Conservation (phyloP, 345 rosid genomes). For the Aethionema arabicum region DNA sequence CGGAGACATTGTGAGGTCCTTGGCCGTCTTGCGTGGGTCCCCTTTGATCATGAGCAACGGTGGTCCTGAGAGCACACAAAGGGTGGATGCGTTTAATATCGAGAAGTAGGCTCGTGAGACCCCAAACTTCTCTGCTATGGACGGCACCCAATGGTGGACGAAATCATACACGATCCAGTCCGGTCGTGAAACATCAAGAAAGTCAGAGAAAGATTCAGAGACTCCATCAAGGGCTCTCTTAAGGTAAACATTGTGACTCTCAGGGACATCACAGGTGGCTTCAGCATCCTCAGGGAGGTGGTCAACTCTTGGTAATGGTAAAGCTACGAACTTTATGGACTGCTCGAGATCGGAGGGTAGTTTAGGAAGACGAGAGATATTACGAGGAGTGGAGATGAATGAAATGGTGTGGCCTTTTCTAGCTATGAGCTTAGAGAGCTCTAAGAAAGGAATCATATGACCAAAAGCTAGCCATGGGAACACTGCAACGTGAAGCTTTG, state of each 20-base stretch:
- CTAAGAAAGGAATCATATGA: constrained; percentile 26
- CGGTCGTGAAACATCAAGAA: constrained; percentile 15
- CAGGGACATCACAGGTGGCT: constrained; percentile 32
- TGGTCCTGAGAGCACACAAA: not conserved
- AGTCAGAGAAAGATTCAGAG: constrained; percentile 1
- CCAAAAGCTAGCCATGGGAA: constrained; percentile 39
- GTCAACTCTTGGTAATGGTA: constrained; percentile 29
- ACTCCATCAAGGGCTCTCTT: constrained; percentile 36
- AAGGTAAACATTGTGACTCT: not conserved
- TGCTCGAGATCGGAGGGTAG: constrained; percentile 6
- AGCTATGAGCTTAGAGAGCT: constrained; percentile 34
- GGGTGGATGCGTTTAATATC: too few species aligned
- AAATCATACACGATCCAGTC: constrained; percentile 41
- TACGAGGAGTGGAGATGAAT: constrained; percentile 32
- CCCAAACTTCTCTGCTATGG: constrained; percentile 19
- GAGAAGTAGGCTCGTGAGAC: constrained; percentile 20
- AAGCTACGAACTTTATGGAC: not conserved
- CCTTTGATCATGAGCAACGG: constrained; percentile 8
- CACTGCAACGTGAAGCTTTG: constrained; percentile 34
- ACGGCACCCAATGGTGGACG: constrained; percentile 33
- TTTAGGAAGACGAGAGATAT: constrained; percentile 33
- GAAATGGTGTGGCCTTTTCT: constrained; percentile 30
- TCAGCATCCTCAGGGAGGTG: constrained; percentile 40
- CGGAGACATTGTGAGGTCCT: constrained; percentile 27
- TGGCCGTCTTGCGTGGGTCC: constrained; percentile 10